Evolutionary conservation across 2,329 filamentous ascomycete genomes (phyloP).

Genomic region (Polychaeton citri): DNA sequence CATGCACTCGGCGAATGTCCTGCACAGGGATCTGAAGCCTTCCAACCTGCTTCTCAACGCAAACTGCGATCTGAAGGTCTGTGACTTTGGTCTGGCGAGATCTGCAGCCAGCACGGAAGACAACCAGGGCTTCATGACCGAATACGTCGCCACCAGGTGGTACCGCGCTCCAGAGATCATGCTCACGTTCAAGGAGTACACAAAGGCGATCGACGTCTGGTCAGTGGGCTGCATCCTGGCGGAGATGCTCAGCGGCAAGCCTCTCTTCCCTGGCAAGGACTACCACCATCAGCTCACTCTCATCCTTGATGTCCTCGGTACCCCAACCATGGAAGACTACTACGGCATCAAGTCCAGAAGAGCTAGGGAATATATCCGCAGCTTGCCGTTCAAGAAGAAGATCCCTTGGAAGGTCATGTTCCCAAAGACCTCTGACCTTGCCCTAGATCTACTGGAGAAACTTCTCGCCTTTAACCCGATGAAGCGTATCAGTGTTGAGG

Average conservation of each 20-base stretch:
- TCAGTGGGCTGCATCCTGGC: slow-evolving; percentile 96
- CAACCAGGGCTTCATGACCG: slow-evolving; percentile 99
- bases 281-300: slow-evolving; percentile 97
- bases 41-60: slow-evolving; percentile 95
- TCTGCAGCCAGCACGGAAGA: slow-evolving; percentile 96
- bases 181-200: slow-evolving; percentile 99
- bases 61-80: slow-evolving; percentile 98
- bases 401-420: slow-evolving; percentile 95
- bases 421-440: slow-evolving; percentile 96
- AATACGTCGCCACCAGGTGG: slow-evolving; percentile 99
- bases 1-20: slow-evolving; percentile 97
- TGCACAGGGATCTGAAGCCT: slow-evolving; percentile 93
- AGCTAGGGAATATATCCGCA: slow-evolving; percentile 94
- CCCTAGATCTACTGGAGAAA: slow-evolving; percentile 87
- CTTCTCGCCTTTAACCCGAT: slow-evolving; percentile 95
- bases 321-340: slow-evolving; percentile 99
- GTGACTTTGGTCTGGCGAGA: slow-evolving; percentile 86
- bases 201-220: slow-evolving; percentile 98
- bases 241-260: slow-evolving; percentile 98
- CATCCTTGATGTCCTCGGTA: slow-evolving; percentile 93
- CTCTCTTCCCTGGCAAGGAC: slow-evolving; percentile 94
- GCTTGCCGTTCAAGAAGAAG: slow-evolving; percentile 98
- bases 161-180: slow-evolving; percentile 99
- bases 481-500: slow-evolving; percentile 96
- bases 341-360: slow-evolving; percentile 98